Conservation (phyloP, 1,139 yeast species). For the Debaryomyces robertsiae region DNA sequence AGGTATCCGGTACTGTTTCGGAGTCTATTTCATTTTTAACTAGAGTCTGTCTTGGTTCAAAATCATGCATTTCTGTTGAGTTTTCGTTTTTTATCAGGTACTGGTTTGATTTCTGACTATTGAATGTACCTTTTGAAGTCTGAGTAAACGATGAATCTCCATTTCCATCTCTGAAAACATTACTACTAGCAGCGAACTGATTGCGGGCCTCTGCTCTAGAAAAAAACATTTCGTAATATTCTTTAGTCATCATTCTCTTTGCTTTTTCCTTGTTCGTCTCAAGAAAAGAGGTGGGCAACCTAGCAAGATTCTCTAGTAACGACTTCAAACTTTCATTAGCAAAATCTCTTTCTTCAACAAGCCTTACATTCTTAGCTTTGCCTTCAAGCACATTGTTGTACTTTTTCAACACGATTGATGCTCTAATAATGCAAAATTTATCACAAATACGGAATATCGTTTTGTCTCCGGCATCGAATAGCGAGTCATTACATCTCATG, state of each 20-base stretch:
- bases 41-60: slow-evolving; percentile 3
- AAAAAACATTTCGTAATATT: background rate
- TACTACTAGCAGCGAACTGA: background rate
- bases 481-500: slow-evolving; percentile 6
- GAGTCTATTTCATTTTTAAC: slow-evolving; percentile 8
- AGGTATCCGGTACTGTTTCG: slow-evolving; percentile 20
- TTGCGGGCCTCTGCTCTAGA: background rate
- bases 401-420: slow-evolving; percentile 11
- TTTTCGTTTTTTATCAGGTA: background rate
- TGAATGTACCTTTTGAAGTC: background rate
- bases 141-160: background rate
- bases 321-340: slow-evolving; percentile 1
- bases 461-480: slow-evolving; percentile 8
- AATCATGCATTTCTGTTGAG: background rate
- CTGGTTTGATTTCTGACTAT: background rate
- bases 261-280: slow-evolving; percentile 5
- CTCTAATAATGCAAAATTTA: slow-evolving; percentile 11
- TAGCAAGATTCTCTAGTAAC: slow-evolving; percentile 1
- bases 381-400: slow-evolving; percentile 13
- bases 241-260: background rate
- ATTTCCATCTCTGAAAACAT: background rate
- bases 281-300: slow-evolving; percentile 2
- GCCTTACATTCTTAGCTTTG: slow-evolving; percentile 7
- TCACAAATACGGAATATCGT: slow-evolving; percentile 10
- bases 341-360: slow-evolving; percentile 5